Evolutionary conservation across 2,329 filamentous ascomycete genomes (phyloP).

Genomic region (Phyllachora maydis): DNA sequence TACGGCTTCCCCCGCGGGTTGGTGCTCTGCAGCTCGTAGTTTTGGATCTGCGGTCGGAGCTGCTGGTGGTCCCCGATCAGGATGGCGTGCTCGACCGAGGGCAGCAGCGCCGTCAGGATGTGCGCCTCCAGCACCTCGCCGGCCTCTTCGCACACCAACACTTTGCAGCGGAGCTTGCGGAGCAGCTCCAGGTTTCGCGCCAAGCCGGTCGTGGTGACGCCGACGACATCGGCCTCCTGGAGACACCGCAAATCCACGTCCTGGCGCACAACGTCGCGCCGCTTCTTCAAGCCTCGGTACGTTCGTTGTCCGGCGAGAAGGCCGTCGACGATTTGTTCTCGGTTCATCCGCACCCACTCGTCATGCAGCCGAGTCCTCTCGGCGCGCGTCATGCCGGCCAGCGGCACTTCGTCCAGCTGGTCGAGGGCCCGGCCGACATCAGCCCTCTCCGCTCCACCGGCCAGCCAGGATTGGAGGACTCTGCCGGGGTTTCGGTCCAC

Average conservation of each 20-base stretch:
- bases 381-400: no score
- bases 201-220: slow-evolving; percentile 37
- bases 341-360: no score
- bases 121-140: slow-evolving; percentile 48
- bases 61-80: slow-evolving; percentile 44
- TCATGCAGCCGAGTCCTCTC: no score
- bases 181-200: slow-evolving; percentile 28
- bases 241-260: slow-evolving; percentile 17
- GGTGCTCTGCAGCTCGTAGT: slow-evolving; percentile 29
- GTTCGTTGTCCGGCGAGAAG: slow-evolving; percentile 1
- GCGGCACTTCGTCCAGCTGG: no score
- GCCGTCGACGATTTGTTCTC: slow-evolving; percentile 11
- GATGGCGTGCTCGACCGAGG: slow-evolving; percentile 37
- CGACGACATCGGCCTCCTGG: slow-evolving; percentile 24
- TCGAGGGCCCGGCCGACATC: no score
- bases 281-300: slow-evolving; percentile 1
- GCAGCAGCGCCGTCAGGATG: slow-evolving; percentile 34
- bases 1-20: slow-evolving; percentile 24
- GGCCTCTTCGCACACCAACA: slow-evolving; percentile 47
- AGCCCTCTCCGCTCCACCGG: no score
- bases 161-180: slow-evolving; percentile 25
- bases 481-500: no score
- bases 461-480: no score
- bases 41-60: slow-evolving; percentile 34
- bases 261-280: slow-evolving; percentile 6